A percentile compares a stretch with the other conserved stretches of the same genome.
Evolutionary conservation across 805 yeast species (phyloP).

Genomic region (Kluyveromyces nonfermentans): DNA sequence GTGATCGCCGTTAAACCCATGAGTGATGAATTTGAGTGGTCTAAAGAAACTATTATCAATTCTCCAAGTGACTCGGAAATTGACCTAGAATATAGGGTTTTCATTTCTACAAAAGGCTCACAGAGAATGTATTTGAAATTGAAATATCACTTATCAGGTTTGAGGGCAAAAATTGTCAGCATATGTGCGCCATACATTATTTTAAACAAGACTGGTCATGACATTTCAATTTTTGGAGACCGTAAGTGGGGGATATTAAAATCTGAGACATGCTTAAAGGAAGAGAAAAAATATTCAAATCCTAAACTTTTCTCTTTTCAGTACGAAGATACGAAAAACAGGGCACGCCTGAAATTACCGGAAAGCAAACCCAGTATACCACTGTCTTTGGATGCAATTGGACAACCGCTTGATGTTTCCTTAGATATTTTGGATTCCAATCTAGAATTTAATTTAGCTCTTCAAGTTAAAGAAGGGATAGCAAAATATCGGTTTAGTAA

Average conservation of each 20-base stretch:
- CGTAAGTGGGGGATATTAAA: slow-evolving; percentile 45
- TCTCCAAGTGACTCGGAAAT: slow-evolving; percentile 45
- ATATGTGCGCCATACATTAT: slow-evolving; percentile 82
- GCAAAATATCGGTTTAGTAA: slow-evolving; percentile 75
- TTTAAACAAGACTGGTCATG: slow-evolving; percentile 68
- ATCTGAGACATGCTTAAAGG: slow-evolving; percentile 24
- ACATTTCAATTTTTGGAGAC: slow-evolving; percentile 49
- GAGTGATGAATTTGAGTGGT: slow-evolving; percentile 32
- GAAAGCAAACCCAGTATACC: slow-evolving; percentile 67
- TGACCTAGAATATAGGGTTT: slow-evolving; percentile 43
- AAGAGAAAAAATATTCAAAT: slow-evolving; percentile 27
- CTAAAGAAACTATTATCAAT: slow-evolving; percentile 33
- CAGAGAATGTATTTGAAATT: slow-evolving; percentile 57
- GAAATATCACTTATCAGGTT: slow-evolving; percentile 47
- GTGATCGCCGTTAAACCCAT: slow-evolving; percentile 61
- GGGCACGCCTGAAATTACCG: slow-evolving; percentile 57
- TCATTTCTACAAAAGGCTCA: slow-evolving; percentile 51
- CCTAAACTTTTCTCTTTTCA: slow-evolving; percentile 87
- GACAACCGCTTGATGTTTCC: slow-evolving; percentile 57
- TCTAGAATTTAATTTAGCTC: slow-evolving; percentile 65
- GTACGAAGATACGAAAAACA: slow-evolving; percentile 42
- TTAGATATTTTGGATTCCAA: slow-evolving; percentile 41
- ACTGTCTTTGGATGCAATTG: slow-evolving; percentile 81
- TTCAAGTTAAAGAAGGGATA: slow-evolving; percentile 69
- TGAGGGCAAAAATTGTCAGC: slow-evolving; percentile 49